Base-by-base conservation (phyloP, 106 monocot species). In the Dactylorhiza incarnata region DNA sequence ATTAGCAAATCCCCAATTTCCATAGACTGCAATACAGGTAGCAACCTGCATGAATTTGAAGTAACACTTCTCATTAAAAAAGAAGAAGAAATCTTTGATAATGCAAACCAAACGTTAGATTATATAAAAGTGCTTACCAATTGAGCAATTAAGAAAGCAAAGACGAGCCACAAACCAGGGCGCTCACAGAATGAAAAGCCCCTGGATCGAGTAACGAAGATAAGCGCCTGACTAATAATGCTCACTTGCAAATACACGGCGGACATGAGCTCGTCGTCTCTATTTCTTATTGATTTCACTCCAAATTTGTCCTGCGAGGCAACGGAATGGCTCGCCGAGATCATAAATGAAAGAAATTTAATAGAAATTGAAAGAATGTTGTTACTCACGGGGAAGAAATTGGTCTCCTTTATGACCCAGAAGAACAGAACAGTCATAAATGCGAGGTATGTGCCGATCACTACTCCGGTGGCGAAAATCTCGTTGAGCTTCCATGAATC, bases 381-480 rank as follows among this genome's bases (percentile, higher is more conserved):
- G 14, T 15, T 12, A 71, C 77, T 84, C 5, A 85, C 84, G 0
- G 86, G 20, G 79, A 82, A 86, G 76, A 86, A 79, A 22, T 76
- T 46, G 24, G 86, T 86, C 19, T 82, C 74, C n/a, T 73, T 45
- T 12, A 67, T 58, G 9, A 75, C 47, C 86, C 86, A 86, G 79
- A 86, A 86, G 86, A 82, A 86, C 37, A 86, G 9, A 0, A 86
- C 86, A 19, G 86, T 86, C 76, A 80, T 76, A 16, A 82, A 26
- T 11, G 86, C 86, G 14, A 82, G 76, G 68, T 86, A 86, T 13
- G 82, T 68, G 47, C 86, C 86, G 12, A 86, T 82, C 5, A 86
- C 82, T 8, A 86, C 22, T 29, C 86, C 86, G 7, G 86, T 86
- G 24, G 86, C 82, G 69, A 86, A 86, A 26, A 86, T 86, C 76